These are phyloP conservation scores for Colletotrichum shisoi DNA, from an alignment of 2,329 filamentous ascomycete species.

Conservation along the genomic window DNA sequence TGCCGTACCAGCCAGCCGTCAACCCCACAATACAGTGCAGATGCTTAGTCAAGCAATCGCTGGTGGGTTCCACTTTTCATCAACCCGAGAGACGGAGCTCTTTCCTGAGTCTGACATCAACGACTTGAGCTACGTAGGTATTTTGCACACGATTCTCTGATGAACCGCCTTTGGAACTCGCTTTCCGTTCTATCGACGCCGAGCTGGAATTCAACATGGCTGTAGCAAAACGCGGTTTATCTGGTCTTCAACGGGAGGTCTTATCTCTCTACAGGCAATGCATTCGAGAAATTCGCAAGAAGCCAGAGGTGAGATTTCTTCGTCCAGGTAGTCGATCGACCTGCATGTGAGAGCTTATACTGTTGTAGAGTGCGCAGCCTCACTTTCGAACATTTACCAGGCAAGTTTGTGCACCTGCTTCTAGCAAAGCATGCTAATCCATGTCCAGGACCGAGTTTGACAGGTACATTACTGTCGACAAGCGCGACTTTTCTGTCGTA, in stretches of 20 bases:
- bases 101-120: conserved; percentile 30
- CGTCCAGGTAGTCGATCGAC: background rate
- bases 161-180: conserved; percentile 1
- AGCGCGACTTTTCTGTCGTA: conserved; percentile 84
- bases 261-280: conserved; percentile 86
- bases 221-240: conserved; percentile 58
- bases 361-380: conserved; percentile 59
- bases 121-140: conserved; percentile 26
- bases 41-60: conserved; percentile 24
- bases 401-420: conserved; percentile 51
- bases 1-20: background rate
- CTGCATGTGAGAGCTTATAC: conserved; percentile 19
- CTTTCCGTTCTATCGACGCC: conserved; percentile 6
- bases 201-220: conserved; percentile 27
- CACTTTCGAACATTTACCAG: conserved; percentile 72
- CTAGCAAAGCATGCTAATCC: conserved; percentile 8
- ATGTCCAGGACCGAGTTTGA: conserved; percentile 74
- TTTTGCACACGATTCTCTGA: conserved; percentile 1
- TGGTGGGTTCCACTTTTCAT: background rate
- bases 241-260: conserved; percentile 90
- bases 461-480: conserved; percentile 72
- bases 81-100: conserved; percentile 4
- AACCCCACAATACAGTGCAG: conserved; percentile 14
- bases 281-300: conserved; percentile 79
- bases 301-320: conserved; percentile 68